A percentile compares a stretch with the other conserved stretches of the same genome.
Conservation (phyloP, 495 filamentous ascomycete genomes). For the Penicillium paxilli region DNA sequence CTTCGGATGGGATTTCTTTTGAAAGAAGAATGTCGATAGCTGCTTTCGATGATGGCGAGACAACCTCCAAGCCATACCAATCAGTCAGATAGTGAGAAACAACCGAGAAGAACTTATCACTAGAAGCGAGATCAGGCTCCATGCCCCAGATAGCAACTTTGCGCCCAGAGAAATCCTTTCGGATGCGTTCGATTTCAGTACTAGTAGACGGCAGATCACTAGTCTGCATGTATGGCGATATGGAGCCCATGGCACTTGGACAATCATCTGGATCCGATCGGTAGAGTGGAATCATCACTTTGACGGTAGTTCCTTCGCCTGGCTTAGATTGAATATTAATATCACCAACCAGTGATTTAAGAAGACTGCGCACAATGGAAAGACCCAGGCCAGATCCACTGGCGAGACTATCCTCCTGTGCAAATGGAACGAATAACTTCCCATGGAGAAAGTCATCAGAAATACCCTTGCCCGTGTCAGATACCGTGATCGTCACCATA, state of each 20-base stretch:
- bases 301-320: constrained; percentile 50
- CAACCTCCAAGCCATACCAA: constrained; percentile 44
- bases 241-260: neutral
- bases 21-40: constrained; percentile 36
- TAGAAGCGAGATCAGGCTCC: constrained; percentile 15
- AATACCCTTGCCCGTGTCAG: constrained; percentile 38
- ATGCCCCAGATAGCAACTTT: constrained; percentile 35
- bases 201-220: too few relatives aligned
- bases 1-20: constrained; percentile 26
- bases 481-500: constrained; percentile 5
- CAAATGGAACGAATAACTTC: constrained; percentile 46
- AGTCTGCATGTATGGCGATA: constrained; percentile 4
- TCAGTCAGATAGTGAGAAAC: constrained; percentile 35
- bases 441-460: constrained; percentile 41
- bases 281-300: constrained; percentile 42
- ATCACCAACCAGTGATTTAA: constrained; percentile 38
- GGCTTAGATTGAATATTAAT: constrained; percentile 42
- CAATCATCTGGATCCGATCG: constrained; percentile 21
- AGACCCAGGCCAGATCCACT: constrained; percentile 46
- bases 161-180: constrained; percentile 21
- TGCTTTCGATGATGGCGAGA: constrained; percentile 20
- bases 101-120: constrained; percentile 20
- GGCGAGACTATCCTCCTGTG: constrained; percentile 47
- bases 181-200: constrained; percentile 18
- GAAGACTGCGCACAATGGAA: constrained; percentile 43